A percentile compares a stretch with the other conserved stretches of the same genome.
Conservation (phyloP, 2,329 filamentous ascomycete species). For the Fusarium cyanostomum region DNA sequence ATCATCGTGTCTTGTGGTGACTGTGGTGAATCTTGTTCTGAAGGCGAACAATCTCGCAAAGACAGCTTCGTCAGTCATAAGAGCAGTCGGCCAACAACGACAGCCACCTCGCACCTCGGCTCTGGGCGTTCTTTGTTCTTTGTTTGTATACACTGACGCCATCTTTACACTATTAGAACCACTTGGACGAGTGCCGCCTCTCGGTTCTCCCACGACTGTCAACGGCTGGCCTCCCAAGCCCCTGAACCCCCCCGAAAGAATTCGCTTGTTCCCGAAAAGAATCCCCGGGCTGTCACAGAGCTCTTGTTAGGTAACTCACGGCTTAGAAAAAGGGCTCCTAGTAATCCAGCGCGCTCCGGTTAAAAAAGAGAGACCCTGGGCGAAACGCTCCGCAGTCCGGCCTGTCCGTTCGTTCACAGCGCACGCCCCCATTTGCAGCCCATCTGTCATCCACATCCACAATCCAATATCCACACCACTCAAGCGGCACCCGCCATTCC, state of each 20-base stretch:
- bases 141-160: conserved; percentile 22
- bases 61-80: conserved; percentile 10
- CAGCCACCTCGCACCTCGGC: background rate
- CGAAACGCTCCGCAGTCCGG: conserved; percentile 1
- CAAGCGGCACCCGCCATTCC: conserved; percentile 4
- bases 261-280: conserved; percentile 1
- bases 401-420: background rate
- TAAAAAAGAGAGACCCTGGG: background rate
- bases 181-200: background rate
- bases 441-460: conserved; percentile 16
- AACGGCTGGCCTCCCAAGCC: conserved; percentile 2
- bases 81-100: background rate
- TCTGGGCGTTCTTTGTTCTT: conserved; percentile 4
- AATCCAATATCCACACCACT: conserved; percentile 15
- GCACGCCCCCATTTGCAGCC: conserved; percentile 13
- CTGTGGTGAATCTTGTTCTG: background rate
- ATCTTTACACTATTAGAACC: conserved; percentile 29
- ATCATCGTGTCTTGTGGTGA: conserved; percentile 5
- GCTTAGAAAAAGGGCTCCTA: background rate
- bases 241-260: conserved; percentile 11
- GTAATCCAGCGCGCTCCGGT: conserved; percentile 26
- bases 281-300: conserved; percentile 3
- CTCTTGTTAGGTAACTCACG: conserved; percentile 4
- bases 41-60: background rate
- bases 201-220: too few relatives aligned